Evolutionary conservation across 345 rosid genomes (phyloP).

Genomic region (Syzygium aromaticum): DNA sequence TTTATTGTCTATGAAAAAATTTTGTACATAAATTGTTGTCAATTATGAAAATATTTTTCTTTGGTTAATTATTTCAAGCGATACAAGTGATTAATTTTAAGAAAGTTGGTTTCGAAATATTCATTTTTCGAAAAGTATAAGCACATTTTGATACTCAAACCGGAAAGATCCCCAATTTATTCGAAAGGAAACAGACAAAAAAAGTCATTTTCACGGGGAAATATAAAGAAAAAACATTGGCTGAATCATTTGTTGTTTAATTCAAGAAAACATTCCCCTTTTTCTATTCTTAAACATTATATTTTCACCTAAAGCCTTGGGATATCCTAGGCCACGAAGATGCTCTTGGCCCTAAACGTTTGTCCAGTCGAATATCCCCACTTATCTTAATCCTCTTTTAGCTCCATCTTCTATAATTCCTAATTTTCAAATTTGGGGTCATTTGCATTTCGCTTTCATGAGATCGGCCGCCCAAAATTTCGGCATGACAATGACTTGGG

Average conservation of each 20-base stretch:
- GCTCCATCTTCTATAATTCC: background rate
- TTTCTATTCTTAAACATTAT: background rate
- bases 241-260: background rate
- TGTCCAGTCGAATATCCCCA: background rate
- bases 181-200: background rate
- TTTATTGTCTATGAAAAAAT: no score
- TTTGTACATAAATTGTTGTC: no score
- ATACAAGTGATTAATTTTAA: accelerated
- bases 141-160: background rate
- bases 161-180: background rate
- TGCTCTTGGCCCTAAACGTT: background rate
- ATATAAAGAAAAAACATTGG: background rate
- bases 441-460: background rate
- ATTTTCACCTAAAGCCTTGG: background rate
- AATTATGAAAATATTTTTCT: background rate
- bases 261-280: background rate
- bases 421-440: background rate
- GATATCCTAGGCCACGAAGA: background rate
- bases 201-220: background rate
- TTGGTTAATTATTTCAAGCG: background rate
- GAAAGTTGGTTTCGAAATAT: background rate
- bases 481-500: background rate
- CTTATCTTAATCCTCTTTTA: background rate
- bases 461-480: background rate
- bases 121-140: background rate